Evolutionary conservation across 192 early-diverging fungal species (phyloP), one percentile per base, ranked within the genome.

Genomic region (Coemansia sp.): DNA sequence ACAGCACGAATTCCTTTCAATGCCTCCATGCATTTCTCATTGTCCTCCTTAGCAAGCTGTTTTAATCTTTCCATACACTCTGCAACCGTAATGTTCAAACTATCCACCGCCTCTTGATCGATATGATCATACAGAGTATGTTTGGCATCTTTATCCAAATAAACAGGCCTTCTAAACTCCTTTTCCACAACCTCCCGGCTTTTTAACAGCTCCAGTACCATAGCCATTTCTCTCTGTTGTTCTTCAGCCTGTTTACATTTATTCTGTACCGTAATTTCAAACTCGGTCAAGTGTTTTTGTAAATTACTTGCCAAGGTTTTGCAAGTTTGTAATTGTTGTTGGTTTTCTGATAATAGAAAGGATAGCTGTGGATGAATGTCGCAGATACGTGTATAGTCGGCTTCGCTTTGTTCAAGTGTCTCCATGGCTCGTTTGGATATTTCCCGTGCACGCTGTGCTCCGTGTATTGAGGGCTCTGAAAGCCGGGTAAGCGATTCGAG

Each of bases 61-160:
- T 34, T 25, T 5, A 75, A 45, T 53, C 60, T 39, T 19, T 40
- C 37, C 32, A 75, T 23, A 19, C 56, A 63, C 48, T 67, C 55
- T 0, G 25, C 30, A 0, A 50, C 54, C 22, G 59, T 50, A 11
- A 22, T 24, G 3, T 63, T 48, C 20, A 75, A 42, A 14, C 45
- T 27, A 30, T 55, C 57, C 11, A 75, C 65, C 1, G 72, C 65
- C 2, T 61, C 64, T 39, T 75, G 72, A 65, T 75, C 72, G n/a
- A 75, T 75, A 27, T 75, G 72, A 43, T 75, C 72, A 44, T 75
- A 60, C 53, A 75, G 29, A 15, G 72, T 75, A 29, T 75, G 72
- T 34, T 60, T 64, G 13, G 18, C 29, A 1, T 32, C 29, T 18
- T 34, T 40, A 13, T 27, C 33, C n/a, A 18, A 37, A 5, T 43